phyloP scores from a whole-genome alignment of 1,284 basidiomycete species.

The Termitomyces sp. region DNA sequence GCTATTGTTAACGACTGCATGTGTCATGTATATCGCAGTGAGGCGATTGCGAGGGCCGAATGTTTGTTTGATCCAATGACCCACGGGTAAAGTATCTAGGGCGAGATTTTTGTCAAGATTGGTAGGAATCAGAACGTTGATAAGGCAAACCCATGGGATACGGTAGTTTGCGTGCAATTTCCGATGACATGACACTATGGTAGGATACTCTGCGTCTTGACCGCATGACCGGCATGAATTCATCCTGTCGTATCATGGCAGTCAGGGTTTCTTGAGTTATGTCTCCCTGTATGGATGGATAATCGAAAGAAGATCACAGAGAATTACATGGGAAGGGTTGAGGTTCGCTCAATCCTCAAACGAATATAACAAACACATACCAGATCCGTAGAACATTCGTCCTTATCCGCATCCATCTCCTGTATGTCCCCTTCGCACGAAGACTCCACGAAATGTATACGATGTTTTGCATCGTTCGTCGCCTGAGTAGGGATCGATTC shows the following conservation, averaged over 20 bases:
- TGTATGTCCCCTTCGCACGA: background rate
- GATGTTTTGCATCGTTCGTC: background rate
- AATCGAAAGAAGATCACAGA: conserved; percentile 5
- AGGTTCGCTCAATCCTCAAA: background rate
- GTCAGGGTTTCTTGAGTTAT: conserved; percentile 65
- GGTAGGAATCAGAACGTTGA: background rate
- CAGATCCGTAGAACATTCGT: conserved; percentile 14
- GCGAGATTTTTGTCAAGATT: background rate
- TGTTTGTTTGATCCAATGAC: conserved; percentile 51
- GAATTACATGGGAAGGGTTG: background rate
- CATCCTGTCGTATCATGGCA: conserved; percentile 66
- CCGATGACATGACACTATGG: conserved; percentile 29
- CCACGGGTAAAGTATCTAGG: conserved; percentile 53
- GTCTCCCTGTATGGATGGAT: conserved; percentile 37
- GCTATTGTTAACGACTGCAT: conserved; percentile 64
- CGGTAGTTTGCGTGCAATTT: conserved; percentile 39
- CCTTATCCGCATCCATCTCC: background rate
- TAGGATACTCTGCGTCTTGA: conserved; percentile 51
- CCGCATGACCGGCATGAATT: conserved; percentile 48
- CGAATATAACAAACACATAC: conserved; percentile 14
- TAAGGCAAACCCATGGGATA: conserved; percentile 43
- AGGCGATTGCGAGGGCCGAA: conserved; percentile 52
- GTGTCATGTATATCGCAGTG: conserved; percentile 64
- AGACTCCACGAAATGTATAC: background rate
- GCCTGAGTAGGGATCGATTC: conserved; percentile 10